phyloP scores from a whole-genome alignment of 495 filamentous ascomycete species.

The Cudoniella acicularis region DNA sequence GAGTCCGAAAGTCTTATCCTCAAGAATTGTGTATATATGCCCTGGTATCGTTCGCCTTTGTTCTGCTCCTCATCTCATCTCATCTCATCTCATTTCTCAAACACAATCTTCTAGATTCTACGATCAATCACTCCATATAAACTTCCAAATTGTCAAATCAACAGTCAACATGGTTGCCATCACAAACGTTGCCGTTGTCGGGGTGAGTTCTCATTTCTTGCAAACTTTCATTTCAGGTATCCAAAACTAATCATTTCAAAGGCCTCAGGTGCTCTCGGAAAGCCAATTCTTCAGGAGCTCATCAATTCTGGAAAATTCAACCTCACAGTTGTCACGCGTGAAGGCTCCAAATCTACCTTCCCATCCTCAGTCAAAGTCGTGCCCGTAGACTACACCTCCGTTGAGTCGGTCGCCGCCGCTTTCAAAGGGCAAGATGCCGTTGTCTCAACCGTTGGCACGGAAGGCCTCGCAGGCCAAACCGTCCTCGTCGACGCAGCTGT shows the following conservation, averaged over 20 bases:
- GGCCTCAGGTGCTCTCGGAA: constrained; percentile 50
- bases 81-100: background rate
- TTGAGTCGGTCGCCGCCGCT: constrained; percentile 43
- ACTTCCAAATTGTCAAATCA: background rate
- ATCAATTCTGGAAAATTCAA: constrained; percentile 45
- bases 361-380: constrained; percentile 33
- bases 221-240: background rate
- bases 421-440: constrained; percentile 54
- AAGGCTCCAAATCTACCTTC: constrained; percentile 33
- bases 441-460: constrained; percentile 43
- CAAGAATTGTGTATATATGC: too few species aligned
- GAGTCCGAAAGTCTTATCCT: too few species aligned
- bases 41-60: too few species aligned
- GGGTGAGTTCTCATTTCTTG: too few species aligned
- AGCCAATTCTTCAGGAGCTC: constrained; percentile 49
- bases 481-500: constrained; percentile 56
- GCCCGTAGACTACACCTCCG: constrained; percentile 50
- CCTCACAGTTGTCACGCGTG: constrained; percentile 56
- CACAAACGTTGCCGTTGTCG: constrained; percentile 46
- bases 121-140: background rate
- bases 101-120: background rate
- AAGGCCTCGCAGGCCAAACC: constrained; percentile 36
- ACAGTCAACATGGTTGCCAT: constrained; percentile 37
- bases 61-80: too few species aligned
- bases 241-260: constrained; percentile 37